Evolutionary conservation across 1,284 basidiomycete species (phyloP), one percentile per base, ranked within the genome.

Genomic region (Moniliophthora roreri): DNA sequence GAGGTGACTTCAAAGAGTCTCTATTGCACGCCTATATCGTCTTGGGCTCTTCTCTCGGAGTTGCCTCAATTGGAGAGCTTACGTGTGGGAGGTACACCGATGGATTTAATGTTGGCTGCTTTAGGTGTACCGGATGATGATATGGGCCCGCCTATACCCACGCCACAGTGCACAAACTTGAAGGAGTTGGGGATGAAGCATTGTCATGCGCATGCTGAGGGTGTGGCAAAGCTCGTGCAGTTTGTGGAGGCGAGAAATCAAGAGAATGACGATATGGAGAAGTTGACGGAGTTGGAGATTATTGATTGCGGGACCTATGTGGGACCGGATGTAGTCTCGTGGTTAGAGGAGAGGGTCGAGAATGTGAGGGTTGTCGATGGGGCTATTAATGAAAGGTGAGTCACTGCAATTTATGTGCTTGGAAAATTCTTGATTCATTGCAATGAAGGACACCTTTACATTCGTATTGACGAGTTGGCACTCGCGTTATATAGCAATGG

Each of bases 171-270:
- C 60, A 85, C 86, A 7, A 74, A 73, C 49, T 70, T 89, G 41
- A 73, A 73, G 54, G 69, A 73, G 24, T 71, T 89, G 49, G 76
- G 77, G 23, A 70, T 89, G 73, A 77, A 78, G 56, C 78, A 73
- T 28, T 87, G 85, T 63, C 81, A 82, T 62, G 71, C 78, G 37
- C 81, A 85, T 59, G 72, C 72, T 21, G 85, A 88, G 49, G 82
- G 81, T 20, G 76, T 85, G 20, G 70, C 73, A 38, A 85, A 84
- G 65, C 75, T 89, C 9, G 84, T 89, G 23, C 78, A 81, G 62
- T 76, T 88, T 69, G 76, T 89, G 34, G 84, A 87, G 41, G 76
- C 77, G 49, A 74, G 87, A 41, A 89, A 89, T 63, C 87, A 87
- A 0, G 76, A 62, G 61, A n/a, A 15, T 15, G 18, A 18, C 18